Evolutionary conservation across 2,329 filamentous ascomycete genomes (phyloP).

Genomic region (Xylaria digitata): DNA sequence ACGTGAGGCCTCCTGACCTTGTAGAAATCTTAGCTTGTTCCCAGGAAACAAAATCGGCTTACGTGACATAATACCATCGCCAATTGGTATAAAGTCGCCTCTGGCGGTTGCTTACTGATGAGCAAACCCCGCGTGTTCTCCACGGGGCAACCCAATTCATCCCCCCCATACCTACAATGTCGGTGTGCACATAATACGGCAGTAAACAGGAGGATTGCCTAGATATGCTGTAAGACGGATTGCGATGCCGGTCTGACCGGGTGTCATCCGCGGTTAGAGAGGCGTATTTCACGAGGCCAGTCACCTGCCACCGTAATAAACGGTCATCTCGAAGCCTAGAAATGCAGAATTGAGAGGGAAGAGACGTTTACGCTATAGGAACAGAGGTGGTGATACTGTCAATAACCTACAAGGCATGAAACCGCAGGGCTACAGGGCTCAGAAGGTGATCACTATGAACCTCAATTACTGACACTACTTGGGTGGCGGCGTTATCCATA

Average conservation of each 20-base stretch:
- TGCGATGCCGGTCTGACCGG: conserved; percentile 36
- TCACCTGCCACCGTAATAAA: background rate
- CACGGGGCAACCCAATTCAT: conserved; percentile 8
- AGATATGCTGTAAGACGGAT: conserved; percentile 33
- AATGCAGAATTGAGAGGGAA: background rate
- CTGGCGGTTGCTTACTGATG: background rate
- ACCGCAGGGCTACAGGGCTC: conserved; percentile 10
- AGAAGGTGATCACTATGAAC: conserved; percentile 7
- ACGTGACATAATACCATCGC: background rate
- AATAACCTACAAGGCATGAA: conserved; percentile 22
- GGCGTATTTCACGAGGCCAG: conserved; percentile 12
- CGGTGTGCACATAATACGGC: conserved; percentile 18
- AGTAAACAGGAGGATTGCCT: background rate
- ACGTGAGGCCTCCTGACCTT: background rate
- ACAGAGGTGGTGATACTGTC: conserved; percentile 1
- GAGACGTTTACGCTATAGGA: background rate
- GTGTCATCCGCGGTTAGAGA: conserved; percentile 33
- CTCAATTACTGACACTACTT: background rate
- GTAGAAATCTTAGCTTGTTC: background rate
- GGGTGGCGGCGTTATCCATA: conserved; percentile 12
- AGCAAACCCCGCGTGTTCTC: background rate
- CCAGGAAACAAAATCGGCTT: background rate
- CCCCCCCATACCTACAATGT: background rate
- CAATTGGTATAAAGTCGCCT: background rate
- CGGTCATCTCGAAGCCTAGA: background rate